Evolutionary conservation across 768 basidiomycete species (phyloP), one percentile per base, ranked within the genome.

Genomic region (Amanita pseudoporphyria): DNA sequence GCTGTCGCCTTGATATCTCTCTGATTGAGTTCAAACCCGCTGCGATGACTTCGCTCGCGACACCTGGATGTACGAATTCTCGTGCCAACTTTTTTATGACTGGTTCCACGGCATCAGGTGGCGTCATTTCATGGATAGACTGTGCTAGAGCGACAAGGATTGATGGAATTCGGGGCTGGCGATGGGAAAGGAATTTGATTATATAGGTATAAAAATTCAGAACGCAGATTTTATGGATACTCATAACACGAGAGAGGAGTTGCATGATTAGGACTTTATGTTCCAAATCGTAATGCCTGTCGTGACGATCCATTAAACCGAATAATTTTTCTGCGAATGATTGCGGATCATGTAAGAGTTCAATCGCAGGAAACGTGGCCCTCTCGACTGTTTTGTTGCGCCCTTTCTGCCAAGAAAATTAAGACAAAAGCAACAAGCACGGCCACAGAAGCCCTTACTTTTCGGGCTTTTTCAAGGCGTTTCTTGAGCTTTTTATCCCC

Each of bases 181-280:
- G 85, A 61, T 95, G 81, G 12, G 84, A 79, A 57, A 99, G 80
- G 66, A 96, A 99, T 62, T 88, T 93, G 69, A 94, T 72, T 64
- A 96, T 80, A 70, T 97, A 98, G 10, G 89, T 89, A 71, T 99
- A 99, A 67, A 97, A 96, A 1, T 84, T 79, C 37, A 98, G 83
- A 33, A 98, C 82, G 62, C 85, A 92, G 49, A 95, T 81, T 64
- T 92, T 94, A 71, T 98, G 94, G 2, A 78, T 70, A 24, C 90
- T 90, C 81, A 92, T 93, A 31, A 97, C 86, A 41, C 96, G 83
- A 3, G 92, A 87, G 39, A 98, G 78, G 44, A 99, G 84, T 62
- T 96, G 92, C 91, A 98, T 95, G 62, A 97, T 73, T 54, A 98
- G 76, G 50, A 99, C 86, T 68, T 96, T 97, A 73, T 98, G 96